Evolutionary conservation across 2,329 filamentous ascomycete species (phyloP).

Genomic region (Zymoseptoria crescenta): DNA sequence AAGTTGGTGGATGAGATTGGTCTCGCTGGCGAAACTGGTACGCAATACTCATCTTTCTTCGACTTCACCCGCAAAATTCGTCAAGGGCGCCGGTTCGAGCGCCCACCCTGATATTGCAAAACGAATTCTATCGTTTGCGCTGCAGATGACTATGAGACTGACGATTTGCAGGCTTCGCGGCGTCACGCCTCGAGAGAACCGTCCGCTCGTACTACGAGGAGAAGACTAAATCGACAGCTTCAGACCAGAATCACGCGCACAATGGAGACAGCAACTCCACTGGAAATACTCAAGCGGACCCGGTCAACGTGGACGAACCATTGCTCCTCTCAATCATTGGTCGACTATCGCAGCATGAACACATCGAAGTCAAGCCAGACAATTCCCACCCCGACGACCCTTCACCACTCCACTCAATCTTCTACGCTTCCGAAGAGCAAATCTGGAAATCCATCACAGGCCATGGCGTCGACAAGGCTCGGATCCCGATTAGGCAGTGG

Average conservation of each 20-base stretch:
- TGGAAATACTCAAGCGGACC: background rate
- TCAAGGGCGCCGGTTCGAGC: background rate
- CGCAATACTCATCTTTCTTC: background rate
- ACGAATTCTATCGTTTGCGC: background rate
- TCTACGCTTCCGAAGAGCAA: slow-evolving; percentile 48
- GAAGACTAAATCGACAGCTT: slow-evolving; percentile 4
- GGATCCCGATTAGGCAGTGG: slow-evolving; percentile 49
- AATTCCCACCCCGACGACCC: slow-evolving; percentile 25
- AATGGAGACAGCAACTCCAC: background rate
- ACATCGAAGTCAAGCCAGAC: slow-evolving; percentile 43
- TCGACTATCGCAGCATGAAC: slow-evolving; percentile 49
- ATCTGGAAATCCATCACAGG: slow-evolving; percentile 55
- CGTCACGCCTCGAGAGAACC: slow-evolving; percentile 34
- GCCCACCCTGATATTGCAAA: background rate
- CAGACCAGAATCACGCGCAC: background rate
- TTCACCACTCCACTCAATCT: slow-evolving; percentile 19
- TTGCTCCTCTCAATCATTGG: slow-evolving; percentile 50
- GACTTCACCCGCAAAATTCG: background rate
- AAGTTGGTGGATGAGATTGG: background rate
- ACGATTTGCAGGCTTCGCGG: slow-evolving; percentile 31
- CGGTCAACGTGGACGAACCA: slow-evolving; percentile 37
- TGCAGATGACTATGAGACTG: background rate
- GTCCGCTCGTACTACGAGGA: slow-evolving; percentile 33
- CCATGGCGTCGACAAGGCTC: slow-evolving; percentile 49
- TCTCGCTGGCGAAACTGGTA: background rate